phyloP scores from a whole-genome alignment of 2,329 filamentous ascomycete species.

The Macrophomina pseudophaseolina region DNA sequence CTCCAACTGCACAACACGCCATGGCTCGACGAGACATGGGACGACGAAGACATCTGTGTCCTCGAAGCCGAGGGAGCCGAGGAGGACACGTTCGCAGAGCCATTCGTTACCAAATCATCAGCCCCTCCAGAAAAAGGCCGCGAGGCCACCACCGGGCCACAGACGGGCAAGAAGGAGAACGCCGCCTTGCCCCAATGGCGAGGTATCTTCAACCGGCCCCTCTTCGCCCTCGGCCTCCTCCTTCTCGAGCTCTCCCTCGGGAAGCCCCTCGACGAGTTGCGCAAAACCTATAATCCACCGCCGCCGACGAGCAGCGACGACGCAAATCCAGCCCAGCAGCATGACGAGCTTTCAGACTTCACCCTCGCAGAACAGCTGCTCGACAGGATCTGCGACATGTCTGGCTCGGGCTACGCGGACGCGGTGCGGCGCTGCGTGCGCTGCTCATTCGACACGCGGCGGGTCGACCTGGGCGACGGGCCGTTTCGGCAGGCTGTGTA shows the following conservation, averaged over 20 bases:
- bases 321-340: too few species aligned
- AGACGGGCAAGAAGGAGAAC: too few species aligned
- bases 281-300: neutral
- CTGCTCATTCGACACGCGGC: slow-evolving; percentile 38
- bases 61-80: slow-evolving; percentile 28
- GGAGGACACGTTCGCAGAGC: neutral
- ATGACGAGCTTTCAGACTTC: neutral
- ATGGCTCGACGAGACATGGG: slow-evolving; percentile 35
- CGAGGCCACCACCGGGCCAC: too few species aligned
- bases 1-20: slow-evolving; percentile 35
- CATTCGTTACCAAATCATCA: neutral
- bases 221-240: neutral
- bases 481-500: slow-evolving; percentile 40
- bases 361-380: slow-evolving; percentile 17
- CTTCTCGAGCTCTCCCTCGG: neutral
- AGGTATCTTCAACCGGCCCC: neutral
- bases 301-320: too few species aligned
- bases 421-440: slow-evolving; percentile 41
- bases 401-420: slow-evolving; percentile 38
- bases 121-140: neutral
- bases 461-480: slow-evolving; percentile 34
- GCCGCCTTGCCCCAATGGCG: too few species aligned
- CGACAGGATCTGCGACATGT: slow-evolving; percentile 36
- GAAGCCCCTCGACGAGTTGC: neutral
- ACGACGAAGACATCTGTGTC: slow-evolving; percentile 34